Percentiles rank a stretch among this genome's conserved stretches.
These are phyloP conservation scores for Chlorella sp. DNA, from an alignment of 139 green algal genomes.

Conservation along the genomic window DNA sequence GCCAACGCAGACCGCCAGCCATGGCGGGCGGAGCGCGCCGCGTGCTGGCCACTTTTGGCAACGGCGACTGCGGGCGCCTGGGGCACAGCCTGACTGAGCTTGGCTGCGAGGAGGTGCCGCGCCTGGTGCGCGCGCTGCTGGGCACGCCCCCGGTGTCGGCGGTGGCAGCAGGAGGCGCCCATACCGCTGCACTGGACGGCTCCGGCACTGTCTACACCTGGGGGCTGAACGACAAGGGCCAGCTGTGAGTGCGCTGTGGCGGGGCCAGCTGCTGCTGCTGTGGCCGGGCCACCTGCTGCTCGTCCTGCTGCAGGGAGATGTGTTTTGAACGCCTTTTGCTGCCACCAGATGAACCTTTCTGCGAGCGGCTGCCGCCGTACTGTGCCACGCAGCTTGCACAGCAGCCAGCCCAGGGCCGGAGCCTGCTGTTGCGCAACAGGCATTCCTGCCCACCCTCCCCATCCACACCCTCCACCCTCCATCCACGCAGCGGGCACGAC, in stretches of 20 bases:
- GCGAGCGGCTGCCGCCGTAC: too few relatives aligned
- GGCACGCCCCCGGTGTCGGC: conserved; percentile 35
- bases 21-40: not conserved
- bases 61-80: conserved; percentile 41
- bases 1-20: not conserved
- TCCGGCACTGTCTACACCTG: conserved; percentile 71
- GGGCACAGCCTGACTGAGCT: conserved; percentile 4
- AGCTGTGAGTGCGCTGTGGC: conserved; percentile 59
- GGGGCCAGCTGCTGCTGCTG: not conserved
- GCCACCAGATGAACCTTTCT: too few relatives aligned
- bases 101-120: conserved; percentile 20
- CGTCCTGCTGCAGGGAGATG: too few relatives aligned
- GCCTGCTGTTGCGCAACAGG: too few relatives aligned
- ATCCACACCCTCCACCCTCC: not conserved
- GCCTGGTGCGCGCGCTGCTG: conserved; percentile 35
- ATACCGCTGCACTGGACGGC: conserved; percentile 67
- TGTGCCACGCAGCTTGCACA: too few relatives aligned
- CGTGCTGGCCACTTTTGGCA: conserved; percentile 50
- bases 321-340: too few relatives aligned
- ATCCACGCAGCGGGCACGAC: conserved; percentile 17
- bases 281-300: not conserved
- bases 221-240: conserved; percentile 71
- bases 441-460: too few relatives aligned
- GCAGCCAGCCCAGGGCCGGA: too few relatives aligned
- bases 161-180: conserved; percentile 67